These are phyloP conservation scores for Amanita rubescens DNA, from an alignment of 768 basidiomycete genomes.

Conservation along the genomic window DNA sequence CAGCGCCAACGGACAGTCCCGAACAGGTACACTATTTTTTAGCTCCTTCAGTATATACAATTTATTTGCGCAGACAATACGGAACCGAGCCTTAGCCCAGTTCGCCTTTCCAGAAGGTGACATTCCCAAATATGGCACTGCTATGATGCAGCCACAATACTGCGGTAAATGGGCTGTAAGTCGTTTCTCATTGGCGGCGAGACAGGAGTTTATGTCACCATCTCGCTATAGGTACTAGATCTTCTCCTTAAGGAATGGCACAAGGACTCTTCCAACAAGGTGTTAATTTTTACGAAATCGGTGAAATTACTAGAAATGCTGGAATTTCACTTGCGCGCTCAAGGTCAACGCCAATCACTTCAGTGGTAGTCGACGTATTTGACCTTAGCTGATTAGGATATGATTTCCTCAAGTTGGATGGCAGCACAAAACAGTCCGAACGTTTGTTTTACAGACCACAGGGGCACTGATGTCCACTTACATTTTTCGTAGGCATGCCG, in stretches of 20 bases:
- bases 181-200: slow-evolving; percentile 6
- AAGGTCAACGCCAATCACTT: slow-evolving; percentile 29
- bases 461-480: neutral
- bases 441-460: slow-evolving; percentile 37
- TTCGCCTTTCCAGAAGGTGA: slow-evolving; percentile 53
- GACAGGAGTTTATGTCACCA: neutral
- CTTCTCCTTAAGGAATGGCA: slow-evolving; percentile 60
- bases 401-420: slow-evolving; percentile 71
- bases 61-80: slow-evolving; percentile 20
- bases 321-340: slow-evolving; percentile 59
- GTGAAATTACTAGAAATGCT: slow-evolving; percentile 87
- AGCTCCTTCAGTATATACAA: neutral
- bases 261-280: slow-evolving; percentile 68
- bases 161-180: slow-evolving; percentile 85
- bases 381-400: slow-evolving; percentile 28
- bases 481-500: slow-evolving; percentile 55
- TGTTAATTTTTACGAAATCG: slow-evolving; percentile 89
- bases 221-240: slow-evolving; percentile 49
- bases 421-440: slow-evolving; percentile 57
- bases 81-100: slow-evolving; percentile 55
- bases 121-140: slow-evolving; percentile 52
- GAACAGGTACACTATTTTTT: slow-evolving; percentile 46
- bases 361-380: neutral
- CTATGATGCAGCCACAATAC: slow-evolving; percentile 54
- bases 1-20: slow-evolving; percentile 59